Conservation (phyloP, 805 yeast genomes). For the Monosporozyma servazzii region DNA sequence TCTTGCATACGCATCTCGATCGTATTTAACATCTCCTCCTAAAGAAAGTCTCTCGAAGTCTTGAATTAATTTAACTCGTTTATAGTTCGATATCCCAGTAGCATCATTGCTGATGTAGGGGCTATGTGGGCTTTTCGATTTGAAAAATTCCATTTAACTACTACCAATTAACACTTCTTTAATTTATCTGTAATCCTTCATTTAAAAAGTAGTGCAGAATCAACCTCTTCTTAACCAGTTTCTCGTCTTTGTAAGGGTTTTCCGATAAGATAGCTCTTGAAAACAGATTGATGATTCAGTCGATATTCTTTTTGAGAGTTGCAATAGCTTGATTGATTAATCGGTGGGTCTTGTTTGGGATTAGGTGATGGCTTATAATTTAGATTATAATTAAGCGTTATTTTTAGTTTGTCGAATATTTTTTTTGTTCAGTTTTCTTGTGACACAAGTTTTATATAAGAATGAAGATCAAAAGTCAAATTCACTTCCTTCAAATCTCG, state of each 20-base stretch:
- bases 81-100: conserved; percentile 25
- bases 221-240: not conserved
- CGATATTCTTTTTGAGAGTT: not conserved
- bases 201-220: not conserved
- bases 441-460: not conserved
- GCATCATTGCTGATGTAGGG: conserved; percentile 7
- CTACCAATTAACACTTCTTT: not conserved
- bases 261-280: not conserved
- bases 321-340: not conserved
- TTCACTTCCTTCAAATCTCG: not conserved
- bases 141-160: conserved; percentile 9
- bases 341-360: not conserved
- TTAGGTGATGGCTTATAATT: not conserved
- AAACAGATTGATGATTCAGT: not conserved
- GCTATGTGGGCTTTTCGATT: conserved; percentile 21
- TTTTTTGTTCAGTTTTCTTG: not conserved
- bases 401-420: not conserved
- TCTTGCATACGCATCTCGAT: not conserved
- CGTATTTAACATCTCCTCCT: not conserved
- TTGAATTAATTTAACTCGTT: conserved; percentile 24
- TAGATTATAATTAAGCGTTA: not conserved
- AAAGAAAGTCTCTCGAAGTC: conserved; percentile 28
- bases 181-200: not conserved
- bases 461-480: not conserved
- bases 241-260: not conserved